These are phyloP conservation scores for Cyclospora cayetanensis DNA, from an alignment of 169 alveolate genomes.

Conservation along the genomic window DNA sequence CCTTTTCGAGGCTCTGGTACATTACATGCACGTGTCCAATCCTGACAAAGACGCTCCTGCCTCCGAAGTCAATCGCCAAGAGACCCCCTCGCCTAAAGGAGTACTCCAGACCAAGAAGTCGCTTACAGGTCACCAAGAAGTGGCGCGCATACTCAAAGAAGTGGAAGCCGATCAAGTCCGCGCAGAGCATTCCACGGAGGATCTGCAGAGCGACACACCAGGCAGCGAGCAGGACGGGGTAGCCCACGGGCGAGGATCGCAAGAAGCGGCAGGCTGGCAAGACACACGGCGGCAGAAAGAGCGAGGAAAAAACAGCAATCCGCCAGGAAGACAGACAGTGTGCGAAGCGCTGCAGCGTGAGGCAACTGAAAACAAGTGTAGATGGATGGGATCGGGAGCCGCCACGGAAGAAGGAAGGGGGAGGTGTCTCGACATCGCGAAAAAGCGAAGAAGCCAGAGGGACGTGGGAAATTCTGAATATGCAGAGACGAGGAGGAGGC, in stretches of 20 bases:
- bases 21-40: constrained; percentile 70
- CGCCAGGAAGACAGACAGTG: too few relatives aligned
- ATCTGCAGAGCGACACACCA: not conserved
- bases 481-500: not conserved
- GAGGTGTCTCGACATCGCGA: not conserved
- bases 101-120: constrained; percentile 87
- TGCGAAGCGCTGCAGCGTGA: too few relatives aligned
- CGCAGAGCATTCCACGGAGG: constrained; percentile 91
- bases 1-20: not conserved
- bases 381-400: too few relatives aligned
- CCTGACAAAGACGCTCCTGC: constrained; percentile 62
- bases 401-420: not conserved
- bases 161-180: constrained; percentile 94
- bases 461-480: not conserved
- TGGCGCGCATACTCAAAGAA: constrained; percentile 90
- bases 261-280: not conserved
- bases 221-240: not conserved
- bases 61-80: constrained; percentile 68
- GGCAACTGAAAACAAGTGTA: too few relatives aligned
- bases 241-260: not conserved
- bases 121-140: constrained; percentile 84
- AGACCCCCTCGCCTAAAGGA: constrained; percentile 75
- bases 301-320: not conserved
- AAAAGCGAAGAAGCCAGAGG: not conserved
- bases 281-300: not conserved